A percentile compares a stretch with the other conserved stretches of the same genome.
Evolutionary conservation across 805 yeast genomes (phyloP).

Genomic region (Blastobotrys parvus): DNA sequence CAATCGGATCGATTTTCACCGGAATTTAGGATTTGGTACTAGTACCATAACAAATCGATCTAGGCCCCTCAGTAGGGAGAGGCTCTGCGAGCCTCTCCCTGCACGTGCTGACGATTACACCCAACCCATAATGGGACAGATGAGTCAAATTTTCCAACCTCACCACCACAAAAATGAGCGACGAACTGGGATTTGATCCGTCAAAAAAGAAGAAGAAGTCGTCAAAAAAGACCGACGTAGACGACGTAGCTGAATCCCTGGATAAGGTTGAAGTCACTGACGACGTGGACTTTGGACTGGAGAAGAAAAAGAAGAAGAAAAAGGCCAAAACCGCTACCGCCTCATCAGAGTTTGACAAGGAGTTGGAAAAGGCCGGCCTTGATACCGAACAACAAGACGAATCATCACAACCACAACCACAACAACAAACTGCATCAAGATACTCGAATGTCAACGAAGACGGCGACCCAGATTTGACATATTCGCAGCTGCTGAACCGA

Average conservation of each 20-base stretch:
- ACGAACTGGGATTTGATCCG: slow-evolving; percentile 22
- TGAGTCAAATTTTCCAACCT: too few relatives aligned
- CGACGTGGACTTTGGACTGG: slow-evolving; percentile 44
- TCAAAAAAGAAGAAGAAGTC: slow-evolving; percentile 28
- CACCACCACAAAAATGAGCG: too few relatives aligned
- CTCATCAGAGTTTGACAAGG: slow-evolving; percentile 78
- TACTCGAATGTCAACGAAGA: slow-evolving; percentile 26
- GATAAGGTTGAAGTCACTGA: slow-evolving; percentile 72
- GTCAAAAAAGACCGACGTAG: slow-evolving; percentile 27
- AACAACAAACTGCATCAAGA: slow-evolving; percentile 15
- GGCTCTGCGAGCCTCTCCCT: too few relatives aligned
- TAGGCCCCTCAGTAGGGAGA: too few relatives aligned
- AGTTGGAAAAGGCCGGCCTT: slow-evolving; percentile 84
- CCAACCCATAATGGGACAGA: too few relatives aligned
- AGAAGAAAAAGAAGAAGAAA: slow-evolving; percentile 52
- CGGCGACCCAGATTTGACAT: slow-evolving; percentile 54
- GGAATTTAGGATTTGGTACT: too few relatives aligned
- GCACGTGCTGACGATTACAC: too few relatives aligned
- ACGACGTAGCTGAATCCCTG: slow-evolving; percentile 35
- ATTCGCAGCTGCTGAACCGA: slow-evolving; percentile 69
- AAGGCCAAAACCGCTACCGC: slow-evolving; percentile 33
- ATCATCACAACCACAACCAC: slow-evolving; percentile 14
- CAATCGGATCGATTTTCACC: too few relatives aligned
- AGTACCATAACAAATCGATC: too few relatives aligned
- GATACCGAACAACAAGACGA: slow-evolving; percentile 35